Evolutionary conservation across 371 early-diverging fungal genomes (phyloP), one percentile per base, ranked within the genome.

Genomic region (Mucor indicus): DNA sequence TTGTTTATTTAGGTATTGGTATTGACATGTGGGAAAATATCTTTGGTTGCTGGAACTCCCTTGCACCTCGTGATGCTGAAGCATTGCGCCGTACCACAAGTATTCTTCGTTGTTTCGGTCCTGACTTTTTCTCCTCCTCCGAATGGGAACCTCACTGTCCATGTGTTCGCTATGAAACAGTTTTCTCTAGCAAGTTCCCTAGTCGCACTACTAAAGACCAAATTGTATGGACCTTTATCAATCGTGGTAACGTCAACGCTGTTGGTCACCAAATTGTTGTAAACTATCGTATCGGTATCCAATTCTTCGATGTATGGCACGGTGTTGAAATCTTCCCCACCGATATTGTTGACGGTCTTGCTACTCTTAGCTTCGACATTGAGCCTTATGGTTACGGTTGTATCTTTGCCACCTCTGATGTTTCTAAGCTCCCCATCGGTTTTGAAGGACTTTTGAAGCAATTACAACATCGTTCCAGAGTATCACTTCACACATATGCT

Each of bases 111-210:
- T 41, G 45, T 16, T 62, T 62, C 36, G 62, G 62, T 22, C 54
- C 62, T 16, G 57, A 56, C 6, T 62, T 62, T 16, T 57, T 57
- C 20, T 23, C 57, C 11, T 57, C 57, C 2, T 24, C 57, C 10
- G 62, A 62, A 47, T 62, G 62, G 62, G 62, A 62, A 5, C 57
- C 62, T 44, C 62, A 62, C 17, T 57, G 50, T 4, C 62, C 62
- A n/a, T 62, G 62, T 20, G 57, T 62, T 24, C 49, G 53, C 19
- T 62, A 49, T 48, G 57, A 62, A 22, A 57, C 57, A 5, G 62
- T 62, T 3, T 62, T 53, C 32, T 48, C 57, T 10, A 57, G 54
- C 24, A 56, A 57, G 30, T 62, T 56, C 22, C 40, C 45, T 36
- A 49, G 50, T 7, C 46, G 50, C 25, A 38, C 25, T 9, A 27